Evolutionary conservation across 1,139 yeast genomes (phyloP), one percentile per base, ranked within the genome.

Genomic region (Debaryomyces fabryi): DNA sequence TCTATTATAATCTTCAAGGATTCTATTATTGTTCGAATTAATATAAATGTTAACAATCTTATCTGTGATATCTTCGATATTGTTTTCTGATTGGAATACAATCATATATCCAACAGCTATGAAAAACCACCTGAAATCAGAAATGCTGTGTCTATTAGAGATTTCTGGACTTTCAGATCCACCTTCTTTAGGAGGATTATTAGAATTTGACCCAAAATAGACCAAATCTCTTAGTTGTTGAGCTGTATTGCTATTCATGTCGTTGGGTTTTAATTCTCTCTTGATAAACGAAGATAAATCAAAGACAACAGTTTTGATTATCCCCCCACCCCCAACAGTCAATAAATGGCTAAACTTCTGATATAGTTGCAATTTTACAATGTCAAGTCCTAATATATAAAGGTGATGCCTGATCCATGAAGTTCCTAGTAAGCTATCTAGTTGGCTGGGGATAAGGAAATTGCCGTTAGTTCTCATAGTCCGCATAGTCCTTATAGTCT

Each of bases 241-340:
- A 9, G 64, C 62, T 4, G 64, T 54, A 2, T 44, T 49, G 16
- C 60, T 55, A 20, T 58, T 49, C 15, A 50, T 50, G 18, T 56
- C 57, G 36, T 40, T 49, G 2, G 50, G 39, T n/a, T 44, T 46
- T 49, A 69, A 58, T 44, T 71, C 77, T 21, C 59, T 50, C 51
- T 66, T 68, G 36, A 74, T 59, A 49, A 72, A 73, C n/a, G 70
- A 60, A 18, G 74, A 59, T 46, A 73, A 60, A 48, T 72, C 78
- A 44, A 63, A 64, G 6, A 73, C 78, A 25, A 71, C 58, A 5
- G 62, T 58, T 54, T 73, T 74, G 42, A 73, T 60, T 6, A 64
- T 51, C 1, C 76, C 72, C 0, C 77, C 76, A 10, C 76, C 75
- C 3, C 67, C 69, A 23, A 63, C 53, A 4, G 65, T 59, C 20